Base-by-base conservation (phyloP, 176 grass and related monocot species). In the Pontederia crassipes region DNA sequence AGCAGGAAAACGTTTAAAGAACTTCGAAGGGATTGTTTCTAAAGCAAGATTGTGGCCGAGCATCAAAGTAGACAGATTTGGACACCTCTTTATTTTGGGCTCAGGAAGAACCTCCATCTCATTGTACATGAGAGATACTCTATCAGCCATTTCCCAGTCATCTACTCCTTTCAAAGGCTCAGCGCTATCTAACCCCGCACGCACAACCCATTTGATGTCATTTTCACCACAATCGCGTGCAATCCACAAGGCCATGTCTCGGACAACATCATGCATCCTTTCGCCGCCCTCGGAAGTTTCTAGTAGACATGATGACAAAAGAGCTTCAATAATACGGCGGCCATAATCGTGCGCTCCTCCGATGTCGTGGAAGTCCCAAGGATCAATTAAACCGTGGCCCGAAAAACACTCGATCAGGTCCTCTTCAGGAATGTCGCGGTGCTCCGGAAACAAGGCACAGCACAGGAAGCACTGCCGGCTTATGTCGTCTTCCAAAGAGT, bases 191-290 rank as follows among this genome's bases (percentile, higher is more conserved):
- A 24, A 24, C 20, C 20, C 20, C 4, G 45, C 40, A 17, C 47
- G 60, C 40, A 62, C 60, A 14, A 62, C 40, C 60, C 60, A 62
- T 17, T n/a, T 62, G 35, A 4, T 7, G 6, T 11, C 15, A 14
- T 62, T 45, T 32, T 12, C 46, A 2, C 60, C 32, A 8, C 45
- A 20, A 9, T 62, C 60, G 45, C 60, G 46, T 5, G 47, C 45
- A 9, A 62, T 46, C 60, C 60, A 62, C 4, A 45, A 62, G 15
- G 47, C 60, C 60, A 62, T 62, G 60, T 32, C 60, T 32, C 45
- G 60, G 60, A 62, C 10, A 17, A 62, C 4, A 46, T 32, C 40
- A 11, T 62, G 60, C 60, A 62, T 62, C 15, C 16, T 46, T 4
- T 62, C 60, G 32, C 60, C n/a, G 15, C 47, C 32, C 2, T 3